Evolutionary conservation across 352 stramenopile species (phyloP), one percentile per base, ranked within the genome.

Genomic region (Achlya hypogyna): DNA sequence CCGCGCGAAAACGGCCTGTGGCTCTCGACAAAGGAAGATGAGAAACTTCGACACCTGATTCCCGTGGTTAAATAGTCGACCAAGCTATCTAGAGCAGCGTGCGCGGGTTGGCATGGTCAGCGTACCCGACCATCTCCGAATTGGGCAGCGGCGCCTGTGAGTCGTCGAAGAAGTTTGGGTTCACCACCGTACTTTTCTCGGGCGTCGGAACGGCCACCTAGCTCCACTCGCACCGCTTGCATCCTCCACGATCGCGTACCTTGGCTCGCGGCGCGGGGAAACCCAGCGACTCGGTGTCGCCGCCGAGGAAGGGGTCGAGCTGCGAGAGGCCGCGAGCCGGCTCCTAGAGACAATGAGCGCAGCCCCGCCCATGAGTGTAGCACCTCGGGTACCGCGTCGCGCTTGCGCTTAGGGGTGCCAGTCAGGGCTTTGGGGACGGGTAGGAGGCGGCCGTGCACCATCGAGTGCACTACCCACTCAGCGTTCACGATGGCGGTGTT

Each of bases 381-480:
- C 49, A 56, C 31, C 49, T 10, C 31, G 14, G 31, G 14, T 10
- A 20, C 49, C 4, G 16, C 49, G 38, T 45, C 38, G 12, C 38
- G 49, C 10, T 20, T 10, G 16, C 49, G 49, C 31, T 56, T n/a
- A n/a, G n/a, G n/a, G n/a, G n/a, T 56, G 49, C 16, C 25, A 3
- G 49, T 12, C 31, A 56, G 49, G 10, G 49, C 31, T 1, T 35
- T 20, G 25, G 49, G 49, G 1, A 56, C 31, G 12, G 49, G 49
- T 20, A 38, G 14, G 2, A 56, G 49, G 25, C 31, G 25, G 14
- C 49, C 49, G 31, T 31, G 25, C 12, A 56, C 25, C 49, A 56
- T 56, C 25, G 49, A 56, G 25, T 86, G 73, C 0, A 91, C 68
- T n/a, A 89, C 68, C 83, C 83, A 91, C 1, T 78, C 78, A 14